Conservation (phyloP, 176 grass and related monocot genomes). For the Coix lacrymajobi region DNA sequence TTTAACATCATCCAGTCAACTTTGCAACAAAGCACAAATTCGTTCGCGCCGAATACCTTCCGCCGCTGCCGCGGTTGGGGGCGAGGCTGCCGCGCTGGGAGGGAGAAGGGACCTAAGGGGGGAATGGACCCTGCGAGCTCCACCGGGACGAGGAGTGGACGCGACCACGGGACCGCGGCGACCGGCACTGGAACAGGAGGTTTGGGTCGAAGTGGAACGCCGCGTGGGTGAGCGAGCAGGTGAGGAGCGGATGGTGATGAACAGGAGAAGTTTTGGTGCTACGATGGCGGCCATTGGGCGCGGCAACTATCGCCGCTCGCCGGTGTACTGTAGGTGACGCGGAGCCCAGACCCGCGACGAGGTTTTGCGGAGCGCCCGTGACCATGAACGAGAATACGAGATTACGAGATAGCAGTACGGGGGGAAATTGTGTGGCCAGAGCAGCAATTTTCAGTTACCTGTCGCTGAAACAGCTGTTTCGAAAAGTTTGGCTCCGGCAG, state of each 20-base stretch:
- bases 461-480: neutral
- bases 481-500: neutral
- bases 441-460: neutral
- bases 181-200: neutral
- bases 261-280: neutral
- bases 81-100: neutral
- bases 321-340: neutral
- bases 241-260: neutral
- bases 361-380: neutral
- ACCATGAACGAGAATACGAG: neutral
- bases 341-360: neutral
- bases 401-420: neutral
- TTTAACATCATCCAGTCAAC: neutral
- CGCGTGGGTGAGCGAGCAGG: neutral
- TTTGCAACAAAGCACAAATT: neutral
- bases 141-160: neutral
- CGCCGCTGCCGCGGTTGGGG: neutral
- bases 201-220: neutral
- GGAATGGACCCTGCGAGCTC: neutral
- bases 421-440: neutral
- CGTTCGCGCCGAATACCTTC: slow-evolving; percentile 10
- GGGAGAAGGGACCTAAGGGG: neutral
- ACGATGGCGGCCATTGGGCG: slow-evolving; percentile 21
- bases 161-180: neutral
- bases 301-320: slow-evolving; percentile 14